phyloP scores from a whole-genome alignment of 306 rosid genomes.

The Dalbergia oliveri region DNA sequence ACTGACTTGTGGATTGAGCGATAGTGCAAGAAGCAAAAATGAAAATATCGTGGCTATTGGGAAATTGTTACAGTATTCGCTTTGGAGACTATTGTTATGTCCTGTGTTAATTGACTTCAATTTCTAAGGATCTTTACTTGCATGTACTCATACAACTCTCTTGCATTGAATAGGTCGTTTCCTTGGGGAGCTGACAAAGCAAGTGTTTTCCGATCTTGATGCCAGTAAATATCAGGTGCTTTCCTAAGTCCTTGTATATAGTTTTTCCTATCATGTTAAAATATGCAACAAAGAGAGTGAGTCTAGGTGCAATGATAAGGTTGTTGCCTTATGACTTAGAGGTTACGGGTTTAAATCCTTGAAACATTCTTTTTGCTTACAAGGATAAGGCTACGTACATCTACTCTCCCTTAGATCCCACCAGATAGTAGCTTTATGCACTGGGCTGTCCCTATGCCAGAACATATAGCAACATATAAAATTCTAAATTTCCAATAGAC shows the following conservation, averaged over 20 bases:
- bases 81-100: conserved; percentile 16
- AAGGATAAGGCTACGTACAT: too few relatives aligned
- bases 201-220: conserved; percentile 91
- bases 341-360: too few relatives aligned
- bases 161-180: conserved; percentile 75
- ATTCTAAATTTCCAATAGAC: background rate
- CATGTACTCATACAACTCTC: conserved; percentile 26
- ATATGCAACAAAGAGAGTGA: background rate
- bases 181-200: conserved; percentile 84
- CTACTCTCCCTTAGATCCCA: too few relatives aligned
- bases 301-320: too few relatives aligned
- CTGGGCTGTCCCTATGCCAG: too few relatives aligned
- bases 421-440: too few relatives aligned
- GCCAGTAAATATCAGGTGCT: conserved; percentile 98
- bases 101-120: conserved; percentile 27
- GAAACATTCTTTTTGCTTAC: too few relatives aligned
- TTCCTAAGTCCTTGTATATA: conserved; percentile 35
- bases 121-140: conserved; percentile 17
- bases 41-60: conserved; percentile 12
- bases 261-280: background rate
- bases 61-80: background rate
- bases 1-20: conserved; percentile 11
- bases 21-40: conserved; percentile 28
- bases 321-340: too few relatives aligned
- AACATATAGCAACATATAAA: background rate